phyloP scores from a whole-genome alignment of 352 stramenopile species.

The Globisporangium takayamanum region DNA sequence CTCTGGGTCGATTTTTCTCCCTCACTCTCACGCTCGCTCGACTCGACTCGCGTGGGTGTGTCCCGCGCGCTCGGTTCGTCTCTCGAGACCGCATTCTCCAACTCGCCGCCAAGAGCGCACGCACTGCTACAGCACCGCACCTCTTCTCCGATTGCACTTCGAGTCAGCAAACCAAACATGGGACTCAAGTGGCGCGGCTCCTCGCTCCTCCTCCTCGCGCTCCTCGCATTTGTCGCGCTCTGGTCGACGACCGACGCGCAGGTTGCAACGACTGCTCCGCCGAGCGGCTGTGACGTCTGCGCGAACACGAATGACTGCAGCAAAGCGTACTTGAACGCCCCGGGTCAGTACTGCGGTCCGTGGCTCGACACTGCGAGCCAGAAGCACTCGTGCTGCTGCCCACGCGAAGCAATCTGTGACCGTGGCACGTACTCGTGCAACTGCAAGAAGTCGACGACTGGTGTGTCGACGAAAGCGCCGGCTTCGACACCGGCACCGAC shows the following conservation, averaged over 20 bases:
- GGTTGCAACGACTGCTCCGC: slow-evolving; percentile 3
- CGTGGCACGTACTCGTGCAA: slow-evolving; percentile 37
- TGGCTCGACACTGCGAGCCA: slow-evolving; percentile 36
- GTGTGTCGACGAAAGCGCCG: slow-evolving; percentile 15
- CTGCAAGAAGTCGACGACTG: slow-evolving; percentile 21
- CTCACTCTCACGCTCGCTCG: too few species aligned
- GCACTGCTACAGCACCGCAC: not conserved
- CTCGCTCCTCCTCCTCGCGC: slow-evolving; percentile 7
- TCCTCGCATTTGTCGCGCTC: slow-evolving; percentile 10
- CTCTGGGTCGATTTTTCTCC: too few species aligned
- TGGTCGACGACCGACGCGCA: slow-evolving; percentile 8
- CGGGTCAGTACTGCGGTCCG: slow-evolving; percentile 43
- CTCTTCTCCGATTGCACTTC: not conserved
- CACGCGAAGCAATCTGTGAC: slow-evolving; percentile 27
- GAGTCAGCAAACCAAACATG: not conserved
- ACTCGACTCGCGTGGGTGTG: too few species aligned
- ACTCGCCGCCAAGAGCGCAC: not conserved
- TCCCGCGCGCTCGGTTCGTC: too few species aligned
- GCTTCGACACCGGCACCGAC: slow-evolving; percentile 22
- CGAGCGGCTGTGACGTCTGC: slow-evolving; percentile 42
- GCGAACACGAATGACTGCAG: slow-evolving; percentile 37
- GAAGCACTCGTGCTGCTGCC: slow-evolving; percentile 50
- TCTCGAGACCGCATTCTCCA: not conserved
- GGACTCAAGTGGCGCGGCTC: slow-evolving; percentile 4
- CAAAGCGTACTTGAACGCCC: slow-evolving; percentile 34